Base-by-base conservation (phyloP, 2,329 filamentous ascomycete genomes). In the Juglanconis sp. region DNA sequence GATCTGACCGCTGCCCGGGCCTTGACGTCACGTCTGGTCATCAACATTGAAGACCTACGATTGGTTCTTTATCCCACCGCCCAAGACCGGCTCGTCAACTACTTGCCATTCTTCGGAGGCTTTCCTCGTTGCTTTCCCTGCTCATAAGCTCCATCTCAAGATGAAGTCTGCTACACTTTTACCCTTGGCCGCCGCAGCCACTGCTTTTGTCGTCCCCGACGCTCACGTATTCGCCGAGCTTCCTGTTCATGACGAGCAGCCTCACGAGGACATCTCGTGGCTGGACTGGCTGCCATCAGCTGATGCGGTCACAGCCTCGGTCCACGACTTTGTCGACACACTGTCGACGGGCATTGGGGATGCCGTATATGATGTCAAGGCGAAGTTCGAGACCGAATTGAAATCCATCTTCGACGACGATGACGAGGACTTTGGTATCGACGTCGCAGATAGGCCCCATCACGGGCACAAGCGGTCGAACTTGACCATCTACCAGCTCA, bases 401-500 rank as follows among this genome's bases (percentile, higher is more conserved):
- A 71, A 74, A 53, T 68, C 70, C 46, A 71, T 73, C 40, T 71
- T 72, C 38, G 71, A 74, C 50, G 69, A 73, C 38, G 61, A 24
- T 24, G 24, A 60, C 35, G 61, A 60, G 15, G 47, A 42, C 31
- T 32, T 53, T 11, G 53, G 38, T 30, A 11, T 53, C 38, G 59
- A 57, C 11, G 38, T 38, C 35, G n/a, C 46, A 36, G 57, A 49
- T 44, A 56, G 15, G 49, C 62, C 17, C 47, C 60, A 64, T 52
- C 46, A 57, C 34, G 44, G 57, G 32, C 66, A 71, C 40, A 65
- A 72, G n/a, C 76, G 77, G 63, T 78, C 84, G 5, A 89, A 92
- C 70, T 76, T 82, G 70, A 96, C 92, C 24, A 84, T 96, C 49
- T 96, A 93, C 74, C 79, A 96, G 73, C 77, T 93, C 62, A 91